phyloP scores from a whole-genome alignment of 768 basidiomycete species.

The Termitomyces heimii region DNA sequence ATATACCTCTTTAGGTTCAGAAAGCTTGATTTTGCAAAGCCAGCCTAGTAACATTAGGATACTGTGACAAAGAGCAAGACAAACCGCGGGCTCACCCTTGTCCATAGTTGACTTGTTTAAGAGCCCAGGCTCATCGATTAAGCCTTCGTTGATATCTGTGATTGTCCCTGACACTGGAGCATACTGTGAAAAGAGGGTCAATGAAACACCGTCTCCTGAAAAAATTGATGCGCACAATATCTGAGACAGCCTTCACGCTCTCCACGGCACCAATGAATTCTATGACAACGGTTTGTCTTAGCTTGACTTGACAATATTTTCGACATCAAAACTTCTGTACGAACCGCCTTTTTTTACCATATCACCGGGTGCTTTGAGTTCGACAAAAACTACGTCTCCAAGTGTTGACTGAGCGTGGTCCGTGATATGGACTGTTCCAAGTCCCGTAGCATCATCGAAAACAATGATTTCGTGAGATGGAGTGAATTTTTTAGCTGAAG shows the following conservation, averaged over 20 bases:
- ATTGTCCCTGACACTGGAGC: slow-evolving; percentile 89
- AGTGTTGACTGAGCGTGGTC: slow-evolving; percentile 87
- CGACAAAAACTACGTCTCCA: slow-evolving; percentile 97
- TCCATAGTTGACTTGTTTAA: slow-evolving; percentile 86
- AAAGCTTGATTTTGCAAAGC: slow-evolving; percentile 90
- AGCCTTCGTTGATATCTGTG: slow-evolving; percentile 67
- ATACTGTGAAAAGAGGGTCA: slow-evolving; percentile 47
- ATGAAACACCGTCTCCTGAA: slow-evolving; percentile 1
- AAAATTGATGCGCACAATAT: slow-evolving; percentile 53
- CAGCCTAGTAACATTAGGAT: slow-evolving; percentile 54
- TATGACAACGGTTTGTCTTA: background rate
- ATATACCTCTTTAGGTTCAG: slow-evolving; percentile 67
- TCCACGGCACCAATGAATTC: slow-evolving; percentile 68
- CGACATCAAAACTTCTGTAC: slow-evolving; percentile 17
- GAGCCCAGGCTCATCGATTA: slow-evolving; percentile 66
- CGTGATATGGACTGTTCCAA: slow-evolving; percentile 84
- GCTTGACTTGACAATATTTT: background rate
- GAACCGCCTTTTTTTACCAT: slow-evolving; percentile 69
- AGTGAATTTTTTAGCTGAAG: slow-evolving; percentile 72
- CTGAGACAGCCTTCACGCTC: slow-evolving; percentile 94
- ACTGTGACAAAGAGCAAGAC: background rate
- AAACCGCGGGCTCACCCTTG: slow-evolving; percentile 49
- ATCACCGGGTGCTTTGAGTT: slow-evolving; percentile 66
- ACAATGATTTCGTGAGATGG: slow-evolving; percentile 82
- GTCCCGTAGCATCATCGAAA: slow-evolving; percentile 69